Base-by-base conservation (phyloP, 192 early-diverging fungal genomes). In the Entomortierella lignicola region DNA sequence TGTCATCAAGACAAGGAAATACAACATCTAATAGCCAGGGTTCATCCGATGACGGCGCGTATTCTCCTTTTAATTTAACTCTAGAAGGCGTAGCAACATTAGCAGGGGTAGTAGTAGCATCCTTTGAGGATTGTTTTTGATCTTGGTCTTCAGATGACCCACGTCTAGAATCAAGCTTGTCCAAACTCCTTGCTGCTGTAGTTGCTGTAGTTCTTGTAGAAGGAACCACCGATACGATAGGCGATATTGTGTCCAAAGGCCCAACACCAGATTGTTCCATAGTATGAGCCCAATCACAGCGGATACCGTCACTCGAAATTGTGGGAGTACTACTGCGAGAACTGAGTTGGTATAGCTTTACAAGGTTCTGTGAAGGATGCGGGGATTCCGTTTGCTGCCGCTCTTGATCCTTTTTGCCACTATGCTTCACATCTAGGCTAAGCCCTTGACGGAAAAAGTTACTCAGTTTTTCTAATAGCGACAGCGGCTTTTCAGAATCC, bases 291-390 rank as follows among this genome's bases (percentile, higher is more conserved):
- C 72, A 66, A 39, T 55, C 72, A 48, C 57, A 57, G 2, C 12
- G 65, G 17, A 59, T 56, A 21, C 25, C 41, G 4, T 57, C 58
- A 48, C 41, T 34, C 51, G 67, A 37, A 12, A 68, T 32, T 30
- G 63, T 63, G 4, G 72, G 72, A 20, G 72, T 62, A 34, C 65
- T 75, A 34, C 72, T 67, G n/a, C 72, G 72, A 27, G 25, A 23
- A 37, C 47, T 43, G 30, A 44, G 2, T 13, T 27, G 8, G n/a
- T 34, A 27, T n/a, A 53, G 18, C 7, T 21, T 4, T 12, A 47
- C 44, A 3, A 20, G 44, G 44, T 20, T 20, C 20, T 47, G 44
- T 47, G 44, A 20, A 11, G 12, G 44, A 47, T 47, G 12, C 3
- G 12, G 44, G 15, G n/a, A n/a, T n/a, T n/a, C n/a, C n/a, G n/a